These are phyloP conservation scores for Pseudogymnoascus sp. DNA, from an alignment of 2,329 filamentous ascomycete genomes.

Conservation along the genomic window DNA sequence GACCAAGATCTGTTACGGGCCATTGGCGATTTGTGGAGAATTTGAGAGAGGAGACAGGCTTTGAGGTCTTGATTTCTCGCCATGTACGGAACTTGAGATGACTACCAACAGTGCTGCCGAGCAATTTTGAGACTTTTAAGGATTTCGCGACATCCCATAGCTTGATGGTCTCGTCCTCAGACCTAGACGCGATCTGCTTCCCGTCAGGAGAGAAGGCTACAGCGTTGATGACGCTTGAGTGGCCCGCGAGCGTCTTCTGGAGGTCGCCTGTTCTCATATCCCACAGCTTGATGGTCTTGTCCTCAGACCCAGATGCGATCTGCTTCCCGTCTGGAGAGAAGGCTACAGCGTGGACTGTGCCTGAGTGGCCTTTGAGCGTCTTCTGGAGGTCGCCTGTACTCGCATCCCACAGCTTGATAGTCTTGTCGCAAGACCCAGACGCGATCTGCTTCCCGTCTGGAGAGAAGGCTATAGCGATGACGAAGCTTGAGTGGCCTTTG, in stretches of 20 bases:
- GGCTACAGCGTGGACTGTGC: slow-evolving; percentile 3
- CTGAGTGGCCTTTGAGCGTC: slow-evolving; percentile 11
- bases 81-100: background rate
- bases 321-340: slow-evolving; percentile 18
- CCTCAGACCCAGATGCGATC: slow-evolving; percentile 12
- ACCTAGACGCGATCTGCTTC: background rate
- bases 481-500: background rate
- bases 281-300: slow-evolving; percentile 12
- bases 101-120: background rate
- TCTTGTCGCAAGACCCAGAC: slow-evolving; percentile 3
- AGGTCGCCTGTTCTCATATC: slow-evolving; percentile 11
- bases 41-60: slow-evolving; percentile 12
- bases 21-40: slow-evolving; percentile 16
- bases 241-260: slow-evolving; percentile 7
- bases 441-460: slow-evolving; percentile 11
- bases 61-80: slow-evolving; percentile 7
- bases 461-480: slow-evolving; percentile 1
- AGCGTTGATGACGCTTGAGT: slow-evolving; percentile 4
- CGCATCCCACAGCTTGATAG: slow-evolving; percentile 14
- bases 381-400: slow-evolving; percentile 12
- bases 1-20: slow-evolving; percentile 16
- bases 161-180: background rate
- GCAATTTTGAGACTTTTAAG: background rate
- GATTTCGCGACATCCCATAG: background rate
- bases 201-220: slow-evolving; percentile 15